A percentile compares a stretch with the other conserved stretches of the same genome.
Evolutionary conservation across 257 asterid species (phyloP).

Genomic region (Ocimum tenuiflorum): DNA sequence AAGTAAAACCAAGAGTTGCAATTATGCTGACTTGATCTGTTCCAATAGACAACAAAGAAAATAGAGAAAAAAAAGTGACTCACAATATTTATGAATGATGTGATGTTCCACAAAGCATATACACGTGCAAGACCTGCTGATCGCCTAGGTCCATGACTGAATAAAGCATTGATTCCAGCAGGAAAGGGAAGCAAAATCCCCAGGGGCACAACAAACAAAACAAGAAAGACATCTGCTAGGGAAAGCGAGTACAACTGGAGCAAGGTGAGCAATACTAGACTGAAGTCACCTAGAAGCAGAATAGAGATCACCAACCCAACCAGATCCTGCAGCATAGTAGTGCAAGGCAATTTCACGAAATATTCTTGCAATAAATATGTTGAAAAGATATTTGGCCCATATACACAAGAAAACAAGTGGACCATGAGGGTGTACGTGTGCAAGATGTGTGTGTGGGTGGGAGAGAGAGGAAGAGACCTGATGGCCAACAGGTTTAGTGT

Average conservation of each 20-base stretch:
- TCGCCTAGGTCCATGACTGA: constrained; percentile 93
- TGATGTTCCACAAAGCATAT: constrained; percentile 88
- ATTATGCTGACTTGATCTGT: too few relatives aligned
- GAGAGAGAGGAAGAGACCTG: constrained; percentile 48
- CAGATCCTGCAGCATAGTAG: constrained; percentile 72
- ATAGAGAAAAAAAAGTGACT: constrained; percentile 21
- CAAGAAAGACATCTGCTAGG: constrained; percentile 72
- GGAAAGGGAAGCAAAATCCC: constrained; percentile 95
- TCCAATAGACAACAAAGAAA: too few relatives aligned
- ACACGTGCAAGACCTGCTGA: constrained; percentile 96
- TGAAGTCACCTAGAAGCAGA: constrained; percentile 94
- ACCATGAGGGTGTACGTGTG: neutral
- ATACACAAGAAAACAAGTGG: neutral
- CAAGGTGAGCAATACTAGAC: constrained; percentile 89
- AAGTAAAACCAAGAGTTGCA: too few relatives aligned
- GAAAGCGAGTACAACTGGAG: constrained; percentile 95
- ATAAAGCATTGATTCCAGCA: constrained; percentile 93
- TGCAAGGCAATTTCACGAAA: neutral
- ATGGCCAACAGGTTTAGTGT: constrained; percentile 94
- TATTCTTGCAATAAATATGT: neutral
- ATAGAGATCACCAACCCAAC: constrained; percentile 91
- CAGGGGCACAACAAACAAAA: constrained; percentile 75
- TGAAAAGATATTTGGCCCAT: neutral
- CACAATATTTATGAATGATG: constrained; percentile 84
- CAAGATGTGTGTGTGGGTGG: neutral